Evolutionary conservation across 306 rosid genomes (phyloP), one percentile per base, ranked within the genome.

Genomic region (Rubus parviflorus): DNA sequence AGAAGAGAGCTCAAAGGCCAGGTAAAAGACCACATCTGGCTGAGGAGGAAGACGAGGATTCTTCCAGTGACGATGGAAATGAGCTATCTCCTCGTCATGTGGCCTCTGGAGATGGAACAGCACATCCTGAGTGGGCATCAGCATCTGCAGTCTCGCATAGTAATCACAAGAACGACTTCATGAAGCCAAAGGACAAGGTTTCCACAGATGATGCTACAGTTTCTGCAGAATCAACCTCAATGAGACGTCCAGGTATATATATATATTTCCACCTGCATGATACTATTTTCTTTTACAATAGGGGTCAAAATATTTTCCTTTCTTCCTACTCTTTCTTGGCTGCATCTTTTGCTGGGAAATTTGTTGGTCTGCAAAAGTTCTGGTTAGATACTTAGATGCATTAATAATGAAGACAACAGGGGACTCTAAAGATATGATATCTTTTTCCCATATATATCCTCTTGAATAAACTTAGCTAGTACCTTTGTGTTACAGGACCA

Each of bases 1-100:
- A 74, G 8, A 82, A 82, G 56, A 80, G 80, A 58, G 87, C 85
- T 64, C 81, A 75, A 74, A 80, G 75, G 77, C 86, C 83, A 20
- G 49, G 67, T 40, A 85, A 80, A 68, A 78, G 80, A 64, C 74
- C 23, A 54, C 81, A 73, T 47, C 69, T 72, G 81, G 79, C 41
- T 51, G 86, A 77, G 69, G 72, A 66, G 60, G 85, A 83, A 71
- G 82, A 72, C 46, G 72, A 37, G 23, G 75, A 67, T 37, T 64
- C 69, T 37, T n/a, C 23, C 69, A 68, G 66, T 15, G 81, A 68
- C 30, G 42, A 73, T 80, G 75, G 38, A 51, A 82, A 83, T 56
- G 48, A 56, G 22, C 62, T 41, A 77, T 52, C 43, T 63, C 63
- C 80, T 23, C 70, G 80, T 77, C 4, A 61, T 76, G 7, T 62